phyloP scores from a whole-genome alignment of 208 protist genomes.

The Trypanosoma scelopori region DNA sequence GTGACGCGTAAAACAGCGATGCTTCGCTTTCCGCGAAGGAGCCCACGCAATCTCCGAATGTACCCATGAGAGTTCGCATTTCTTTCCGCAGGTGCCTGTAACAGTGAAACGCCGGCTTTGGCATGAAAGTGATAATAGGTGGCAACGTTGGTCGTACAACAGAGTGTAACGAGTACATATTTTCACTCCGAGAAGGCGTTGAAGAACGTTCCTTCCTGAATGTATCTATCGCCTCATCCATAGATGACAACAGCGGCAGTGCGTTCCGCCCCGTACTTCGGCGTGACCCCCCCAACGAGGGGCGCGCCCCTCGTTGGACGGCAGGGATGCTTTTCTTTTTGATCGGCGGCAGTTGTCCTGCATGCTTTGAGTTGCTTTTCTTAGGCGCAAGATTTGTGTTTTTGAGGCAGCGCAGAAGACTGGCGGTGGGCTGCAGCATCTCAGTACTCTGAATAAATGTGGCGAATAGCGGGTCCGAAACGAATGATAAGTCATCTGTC shows the following conservation, averaged over 20 bases:
- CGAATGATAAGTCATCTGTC: slow-evolving; percentile 25
- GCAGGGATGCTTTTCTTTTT: not conserved
- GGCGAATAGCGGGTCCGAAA: slow-evolving; percentile 9
- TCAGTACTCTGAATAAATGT: slow-evolving; percentile 12
- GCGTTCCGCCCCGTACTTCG: not conserved
- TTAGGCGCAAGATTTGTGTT: too few relatives aligned
- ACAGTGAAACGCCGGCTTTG: slow-evolving; percentile 22
- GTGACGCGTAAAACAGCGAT: not conserved
- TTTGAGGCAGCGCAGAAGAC: not conserved
- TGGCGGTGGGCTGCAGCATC: not conserved
- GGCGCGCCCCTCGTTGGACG: too few relatives aligned
- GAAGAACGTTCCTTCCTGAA: slow-evolving; percentile 8
- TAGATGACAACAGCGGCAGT: not conserved
- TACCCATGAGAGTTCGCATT: slow-evolving; percentile 15
- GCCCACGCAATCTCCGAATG: not conserved
- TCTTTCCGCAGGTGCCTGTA: slow-evolving; percentile 26
- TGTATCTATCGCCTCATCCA: not conserved
- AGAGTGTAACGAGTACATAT: not conserved
- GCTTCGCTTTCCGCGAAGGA: not conserved
- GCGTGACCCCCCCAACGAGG: not conserved
- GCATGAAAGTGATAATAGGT: slow-evolving; percentile 15
- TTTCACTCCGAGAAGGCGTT: not conserved
- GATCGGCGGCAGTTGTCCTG: not conserved
- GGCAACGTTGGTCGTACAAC: not conserved
- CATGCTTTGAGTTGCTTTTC: too few relatives aligned